Conservation (phyloP, 2,329 filamentous ascomycete genomes). For the Fusarium beomiforme region DNA sequence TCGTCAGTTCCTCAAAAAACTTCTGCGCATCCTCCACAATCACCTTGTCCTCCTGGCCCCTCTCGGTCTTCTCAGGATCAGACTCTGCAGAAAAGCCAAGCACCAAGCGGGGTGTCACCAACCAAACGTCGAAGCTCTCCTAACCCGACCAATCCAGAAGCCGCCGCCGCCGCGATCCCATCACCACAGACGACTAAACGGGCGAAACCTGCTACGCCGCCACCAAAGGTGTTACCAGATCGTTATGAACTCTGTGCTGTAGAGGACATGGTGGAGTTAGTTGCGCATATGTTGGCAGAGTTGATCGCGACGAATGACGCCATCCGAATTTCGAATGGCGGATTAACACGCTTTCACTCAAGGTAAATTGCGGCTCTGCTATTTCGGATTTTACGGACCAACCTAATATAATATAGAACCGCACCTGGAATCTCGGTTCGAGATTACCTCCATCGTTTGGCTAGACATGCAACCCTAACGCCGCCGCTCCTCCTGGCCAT, state of each 20-base stretch:
- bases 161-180: conserved; percentile 39
- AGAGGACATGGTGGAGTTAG: conserved; percentile 88
- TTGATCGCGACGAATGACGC: conserved; percentile 95
- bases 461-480: conserved; percentile 91
- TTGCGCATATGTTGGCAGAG: conserved; percentile 95
- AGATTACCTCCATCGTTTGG: conserved; percentile 92
- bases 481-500: conserved; percentile 96
- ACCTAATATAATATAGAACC: conserved; percentile 55
- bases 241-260: conserved; percentile 84
- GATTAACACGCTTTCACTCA: conserved; percentile 94
- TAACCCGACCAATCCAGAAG: conserved; percentile 44
- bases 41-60: conserved; percentile 27
- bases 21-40: conserved; percentile 31
- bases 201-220: conserved; percentile 58
- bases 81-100: conserved; percentile 19
- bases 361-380: conserved; percentile 63
- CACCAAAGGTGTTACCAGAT: conserved; percentile 71
- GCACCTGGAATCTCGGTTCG: conserved; percentile 91
- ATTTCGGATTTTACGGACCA: not conserved
- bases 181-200: conserved; percentile 59
- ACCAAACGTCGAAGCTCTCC: conserved; percentile 48
- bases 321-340: conserved; percentile 75
- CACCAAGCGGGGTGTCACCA: conserved; percentile 45
- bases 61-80: conserved; percentile 30
- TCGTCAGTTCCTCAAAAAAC: conserved; percentile 39